These are phyloP conservation scores for Aspergillus pseudoterreus DNA, from an alignment of 2,329 filamentous ascomycete species.

Conservation along the genomic window DNA sequence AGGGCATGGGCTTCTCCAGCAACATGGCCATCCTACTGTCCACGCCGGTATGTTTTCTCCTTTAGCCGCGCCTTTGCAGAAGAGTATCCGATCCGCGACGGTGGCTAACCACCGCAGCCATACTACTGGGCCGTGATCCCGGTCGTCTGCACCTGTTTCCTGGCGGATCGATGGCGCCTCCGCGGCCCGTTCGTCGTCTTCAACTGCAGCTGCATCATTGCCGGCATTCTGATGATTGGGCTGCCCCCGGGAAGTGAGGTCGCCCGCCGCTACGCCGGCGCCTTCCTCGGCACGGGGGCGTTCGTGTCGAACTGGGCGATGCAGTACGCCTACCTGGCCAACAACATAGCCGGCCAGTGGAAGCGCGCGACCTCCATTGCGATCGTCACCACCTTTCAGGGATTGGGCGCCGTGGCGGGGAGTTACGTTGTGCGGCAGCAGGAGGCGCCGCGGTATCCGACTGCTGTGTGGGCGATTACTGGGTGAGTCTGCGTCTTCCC, in stretches of 20 bases:
- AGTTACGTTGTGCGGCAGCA: conserved; percentile 61
- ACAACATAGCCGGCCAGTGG: conserved; percentile 63
- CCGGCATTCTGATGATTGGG: conserved; percentile 63
- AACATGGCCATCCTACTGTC: conserved; percentile 59
- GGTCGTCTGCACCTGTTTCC: conserved; percentile 58
- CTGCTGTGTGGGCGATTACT: conserved; percentile 65
- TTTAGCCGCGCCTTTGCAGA: neutral
- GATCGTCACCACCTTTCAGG: conserved; percentile 58
- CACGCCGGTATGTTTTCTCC: conserved; percentile 46
- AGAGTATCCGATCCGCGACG: neutral
- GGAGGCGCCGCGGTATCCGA: conserved; percentile 61
- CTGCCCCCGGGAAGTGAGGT: conserved; percentile 53
- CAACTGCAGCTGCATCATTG: conserved; percentile 60
- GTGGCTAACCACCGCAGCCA: conserved; percentile 34
- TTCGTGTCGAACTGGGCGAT: conserved; percentile 69
- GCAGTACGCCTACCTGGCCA: conserved; percentile 60
- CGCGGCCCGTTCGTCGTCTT: conserved; percentile 63
- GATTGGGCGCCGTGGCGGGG: conserved; percentile 61
- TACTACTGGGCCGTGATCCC: conserved; percentile 66
- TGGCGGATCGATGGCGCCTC: conserved; percentile 59
- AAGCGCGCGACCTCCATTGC: conserved; percentile 61
- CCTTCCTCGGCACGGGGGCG: conserved; percentile 63
- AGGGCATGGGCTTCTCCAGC: conserved; percentile 53
- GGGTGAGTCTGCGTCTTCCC: conserved; percentile 33
- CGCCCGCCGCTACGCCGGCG: conserved; percentile 61